Conservation (phyloP, 306 rosid species). For the Macrotyloma uniflorum region DNA sequence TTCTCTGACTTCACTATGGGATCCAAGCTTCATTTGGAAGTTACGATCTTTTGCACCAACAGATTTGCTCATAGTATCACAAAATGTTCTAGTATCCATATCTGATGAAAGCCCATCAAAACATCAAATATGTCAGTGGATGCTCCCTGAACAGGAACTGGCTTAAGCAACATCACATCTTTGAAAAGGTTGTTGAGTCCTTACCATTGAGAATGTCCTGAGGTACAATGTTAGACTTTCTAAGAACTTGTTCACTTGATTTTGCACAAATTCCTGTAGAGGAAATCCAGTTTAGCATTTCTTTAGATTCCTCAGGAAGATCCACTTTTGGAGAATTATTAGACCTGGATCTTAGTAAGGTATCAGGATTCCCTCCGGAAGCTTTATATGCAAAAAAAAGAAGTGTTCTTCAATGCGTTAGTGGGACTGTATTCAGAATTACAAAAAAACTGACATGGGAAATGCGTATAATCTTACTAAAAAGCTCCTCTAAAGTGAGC, state of each 20-base stretch:
- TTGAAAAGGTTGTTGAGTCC: constrained; percentile 54
- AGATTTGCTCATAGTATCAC: constrained; percentile 35
- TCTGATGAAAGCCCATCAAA: constrained; percentile 46
- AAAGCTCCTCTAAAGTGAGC: not conserved
- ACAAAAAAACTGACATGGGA: not conserved
- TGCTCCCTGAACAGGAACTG: constrained; percentile 58
- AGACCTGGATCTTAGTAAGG: constrained; percentile 48
- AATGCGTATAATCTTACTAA: not conserved
- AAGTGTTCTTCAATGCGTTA: constrained; percentile 12
- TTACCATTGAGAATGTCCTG: constrained; percentile 55
- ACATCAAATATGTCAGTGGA: constrained; percentile 58
- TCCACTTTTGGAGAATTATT: constrained; percentile 48
- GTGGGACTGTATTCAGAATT: constrained; percentile 15
- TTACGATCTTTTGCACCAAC: constrained; percentile 38
- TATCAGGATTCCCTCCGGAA: constrained; percentile 64
- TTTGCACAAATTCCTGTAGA: constrained; percentile 45
- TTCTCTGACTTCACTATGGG: constrained; percentile 47
- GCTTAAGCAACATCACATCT: constrained; percentile 71
- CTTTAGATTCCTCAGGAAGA: constrained; percentile 52
- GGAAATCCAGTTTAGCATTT: constrained; percentile 56
- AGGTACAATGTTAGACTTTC: constrained; percentile 54
- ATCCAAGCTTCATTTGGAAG: constrained; percentile 38
- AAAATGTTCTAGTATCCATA: constrained; percentile 43
- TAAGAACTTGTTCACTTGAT: constrained; percentile 47
- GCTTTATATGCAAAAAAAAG: constrained; percentile 50